phyloP scores from a whole-genome alignment of 2,329 filamentous ascomycete species.

The Aspergillus proliferans region DNA sequence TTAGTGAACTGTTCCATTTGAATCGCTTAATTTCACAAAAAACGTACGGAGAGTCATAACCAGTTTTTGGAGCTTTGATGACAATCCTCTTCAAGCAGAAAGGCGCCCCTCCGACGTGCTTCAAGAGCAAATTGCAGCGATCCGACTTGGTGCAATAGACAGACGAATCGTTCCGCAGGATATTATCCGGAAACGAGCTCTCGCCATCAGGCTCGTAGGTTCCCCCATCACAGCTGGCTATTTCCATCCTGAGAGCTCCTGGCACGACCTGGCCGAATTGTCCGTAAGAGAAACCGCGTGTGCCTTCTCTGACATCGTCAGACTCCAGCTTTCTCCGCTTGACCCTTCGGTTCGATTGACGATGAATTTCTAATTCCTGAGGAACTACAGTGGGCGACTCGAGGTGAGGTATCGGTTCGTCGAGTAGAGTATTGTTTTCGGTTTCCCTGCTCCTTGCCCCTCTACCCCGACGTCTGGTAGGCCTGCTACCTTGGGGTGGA shows the following conservation, averaged over 20 bases:
- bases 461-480: conserved; percentile 13
- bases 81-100: conserved; percentile 81
- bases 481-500: conserved; percentile 11
- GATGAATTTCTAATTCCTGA: conserved; percentile 16
- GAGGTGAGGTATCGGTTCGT: conserved; percentile 20
- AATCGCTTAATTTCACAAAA: not conserved
- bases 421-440: conserved; percentile 16
- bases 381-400: conserved; percentile 24
- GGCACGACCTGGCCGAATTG: conserved; percentile 81
- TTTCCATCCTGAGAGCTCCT: conserved; percentile 75
- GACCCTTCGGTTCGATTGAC: conserved; percentile 36
- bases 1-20: conserved; percentile 22
- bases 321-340: conserved; percentile 68
- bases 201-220: conserved; percentile 50
- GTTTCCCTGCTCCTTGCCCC: conserved; percentile 10
- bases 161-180: conserved; percentile 71
- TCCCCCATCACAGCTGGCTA: conserved; percentile 83
- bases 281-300: conserved; percentile 68
- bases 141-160: conserved; percentile 90
- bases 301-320: conserved; percentile 47
- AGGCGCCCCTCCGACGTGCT: conserved; percentile 70
- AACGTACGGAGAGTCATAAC: conserved; percentile 81
- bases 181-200: conserved; percentile 67
- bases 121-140: conserved; percentile 77
- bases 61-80: conserved; percentile 74